A percentile compares a stretch with the other conserved stretches of the same genome.
These are phyloP conservation scores for Candida berthetii DNA, from an alignment of 805 yeast species.

Conservation along the genomic window DNA sequence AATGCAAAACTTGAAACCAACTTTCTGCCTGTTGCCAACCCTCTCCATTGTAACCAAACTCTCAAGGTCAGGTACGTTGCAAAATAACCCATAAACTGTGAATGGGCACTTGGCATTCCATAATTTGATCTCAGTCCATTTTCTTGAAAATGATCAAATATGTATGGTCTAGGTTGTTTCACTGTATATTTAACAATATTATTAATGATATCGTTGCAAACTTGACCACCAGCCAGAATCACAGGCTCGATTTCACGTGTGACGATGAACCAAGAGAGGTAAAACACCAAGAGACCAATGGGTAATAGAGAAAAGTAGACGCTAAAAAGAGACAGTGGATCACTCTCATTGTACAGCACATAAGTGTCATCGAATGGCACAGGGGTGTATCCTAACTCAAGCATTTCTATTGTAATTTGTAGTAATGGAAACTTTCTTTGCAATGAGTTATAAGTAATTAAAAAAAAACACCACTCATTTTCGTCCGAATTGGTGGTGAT, in stretches of 20 bases:
- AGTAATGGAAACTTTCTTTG: too few species aligned
- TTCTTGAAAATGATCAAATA: conserved; percentile 27
- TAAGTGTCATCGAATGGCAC: conserved; percentile 83
- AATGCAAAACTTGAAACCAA: conserved; percentile 23
- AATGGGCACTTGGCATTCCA: conserved; percentile 98
- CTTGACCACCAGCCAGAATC: conserved; percentile 80
- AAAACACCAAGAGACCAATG: conserved; percentile 67
- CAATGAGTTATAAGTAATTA: too few species aligned
- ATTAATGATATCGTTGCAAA: conserved; percentile 68
- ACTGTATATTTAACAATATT: conserved; percentile 57
- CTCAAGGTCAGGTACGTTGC: conserved; percentile 48
- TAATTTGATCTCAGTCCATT: conserved; percentile 50
- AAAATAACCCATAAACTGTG: conserved; percentile 91
- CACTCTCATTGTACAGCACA: conserved; percentile 69
- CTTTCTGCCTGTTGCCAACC: conserved; percentile 23
- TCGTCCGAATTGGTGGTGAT: background rate
- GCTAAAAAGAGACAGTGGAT: conserved; percentile 46
- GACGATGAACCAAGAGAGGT: conserved; percentile 76
- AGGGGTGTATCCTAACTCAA: conserved; percentile 14
- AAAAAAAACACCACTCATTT: too few species aligned
- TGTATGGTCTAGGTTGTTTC: conserved; percentile 70
- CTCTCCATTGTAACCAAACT: conserved; percentile 35
- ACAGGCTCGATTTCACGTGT: conserved; percentile 85
- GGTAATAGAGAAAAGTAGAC: conserved; percentile 82
- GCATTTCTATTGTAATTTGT: background rate